Evolutionary conservation across 306 rosid species (phyloP), one percentile per base, ranked within the genome.

Genomic region (Oemleria cerasiformis): DNA sequence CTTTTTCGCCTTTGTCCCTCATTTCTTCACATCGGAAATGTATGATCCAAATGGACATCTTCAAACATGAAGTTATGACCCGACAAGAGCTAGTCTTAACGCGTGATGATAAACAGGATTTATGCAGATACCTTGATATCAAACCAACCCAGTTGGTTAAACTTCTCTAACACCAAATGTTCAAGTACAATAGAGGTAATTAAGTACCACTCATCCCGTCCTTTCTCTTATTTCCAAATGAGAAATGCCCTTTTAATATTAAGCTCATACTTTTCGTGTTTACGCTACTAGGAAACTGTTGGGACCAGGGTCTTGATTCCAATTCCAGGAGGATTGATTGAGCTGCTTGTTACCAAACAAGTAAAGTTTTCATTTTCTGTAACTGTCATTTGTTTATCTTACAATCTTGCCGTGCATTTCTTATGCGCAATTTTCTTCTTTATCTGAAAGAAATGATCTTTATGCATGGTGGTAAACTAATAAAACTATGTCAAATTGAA

Each of bases 261-360:
- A 66, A 71, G 21, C 59, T 71, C 55, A 6, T 57, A 13, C 34
- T 51, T 41, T 30, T 53, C 23, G 2, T 57, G 14, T 10, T 62
- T 43, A 25, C 39, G 9, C 64, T 57, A 82, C 79, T 77, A 86
- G 96, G 92, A 92, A 83, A 75, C 79, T 78, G 59, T 69, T 77
- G 94, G 92, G 62, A 89, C 92, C 55, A 87, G 78, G 78, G 96
- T 86, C 74, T 75, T 89, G 76, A 77, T 92, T 82, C 96, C 96
- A 11, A 74, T 87, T 59, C 84, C 90, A 10, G 88, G 92, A 73
- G 93, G 90, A 83, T 61, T 87, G 41, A 71, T 92, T 67, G 96
- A 89, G 81, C 77, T 92, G 47, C 84, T 89, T 79, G 90, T 88
- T 56, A 61, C 84, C 17, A 86, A 87, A 74, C 93, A 89, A 54